Evolutionary conservation across 2,329 filamentous ascomycete species (phyloP), one percentile per base, ranked within the genome.

Genomic region (Chaetomiaceae sp.): DNA sequence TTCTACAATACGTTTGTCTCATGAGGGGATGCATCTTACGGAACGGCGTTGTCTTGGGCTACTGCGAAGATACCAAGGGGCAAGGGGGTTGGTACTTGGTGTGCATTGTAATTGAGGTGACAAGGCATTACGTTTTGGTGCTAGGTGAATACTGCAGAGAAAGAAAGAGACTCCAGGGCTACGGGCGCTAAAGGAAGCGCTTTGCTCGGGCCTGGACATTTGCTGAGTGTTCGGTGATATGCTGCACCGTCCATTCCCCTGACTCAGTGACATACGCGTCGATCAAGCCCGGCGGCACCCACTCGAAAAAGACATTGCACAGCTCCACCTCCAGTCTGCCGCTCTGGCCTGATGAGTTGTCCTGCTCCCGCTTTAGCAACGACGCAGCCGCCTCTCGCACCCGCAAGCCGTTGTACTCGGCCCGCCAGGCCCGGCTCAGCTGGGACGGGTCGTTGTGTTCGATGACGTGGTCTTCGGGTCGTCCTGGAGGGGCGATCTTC

Each of bases 291-390:
- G 70, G 58, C 2, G 74, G 68, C 34, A 81, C 67, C 78, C 77
- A 82, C 63, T 83, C 79, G 39, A 82, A 81, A 49, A 78, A 79
- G n/a, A 74, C 57, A 54, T 77, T 77, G 33, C 60, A 67, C 40
- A 76, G 63, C 14, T 54, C 49, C 11, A 72, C 52, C n/a, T 52
- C 50, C 3, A 53, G 47, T 17, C 52, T 19, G 22, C 32, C 18
- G 10, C 17, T 35, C 8, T 14, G 12, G 11, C 11, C n/a, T 9
- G 22, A 9, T 9, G 5, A 5, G 22, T 9, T 5, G 6, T 24
- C 22, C 6, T 5, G 22, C 12, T 15, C 14, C 14, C 12, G 7
- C 8, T 50, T 29, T 3, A 19, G 40, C 26, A 59, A 17, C 15
- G 33, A 47, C 34, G 42, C 50, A 5, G 56, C 57, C 5, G 54